phyloP scores from a whole-genome alignment of 2,329 filamentous ascomycete species.

The Ceratocystis lukuohia region DNA sequence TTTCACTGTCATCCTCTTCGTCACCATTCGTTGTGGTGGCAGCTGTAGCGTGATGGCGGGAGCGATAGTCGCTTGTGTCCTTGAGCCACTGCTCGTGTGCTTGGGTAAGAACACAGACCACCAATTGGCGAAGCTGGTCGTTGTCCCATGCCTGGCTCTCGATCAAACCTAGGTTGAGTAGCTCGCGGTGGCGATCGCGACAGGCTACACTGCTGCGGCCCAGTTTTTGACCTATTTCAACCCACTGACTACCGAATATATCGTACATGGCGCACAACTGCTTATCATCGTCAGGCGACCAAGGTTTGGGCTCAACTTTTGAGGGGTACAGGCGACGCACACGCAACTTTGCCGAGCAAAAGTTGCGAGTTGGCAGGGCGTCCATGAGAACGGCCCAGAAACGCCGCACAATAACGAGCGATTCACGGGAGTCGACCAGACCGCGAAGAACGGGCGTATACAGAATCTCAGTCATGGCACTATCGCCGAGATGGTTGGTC shows the following conservation, averaged over 20 bases:
- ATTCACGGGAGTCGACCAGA: constrained; percentile 10
- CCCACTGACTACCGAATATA: constrained; percentile 12
- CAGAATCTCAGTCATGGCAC: constrained; percentile 9
- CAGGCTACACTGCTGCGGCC: constrained; percentile 12
- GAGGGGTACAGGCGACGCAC: constrained; percentile 11
- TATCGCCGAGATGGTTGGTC: constrained; percentile 5
- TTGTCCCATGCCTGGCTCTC: constrained; percentile 7
- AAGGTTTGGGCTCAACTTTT: not conserved
- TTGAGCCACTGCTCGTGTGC: constrained; percentile 13
- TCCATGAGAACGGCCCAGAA: constrained; percentile 9
- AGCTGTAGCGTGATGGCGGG: not conserved
- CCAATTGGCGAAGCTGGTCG: constrained; percentile 7
- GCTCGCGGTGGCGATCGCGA: constrained; percentile 13
- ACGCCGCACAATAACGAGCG: constrained; percentile 1
- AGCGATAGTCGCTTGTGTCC: constrained; percentile 1
- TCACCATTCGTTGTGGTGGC: not conserved
- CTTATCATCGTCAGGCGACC: constrained; percentile 13
- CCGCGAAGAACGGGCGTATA: constrained; percentile 17
- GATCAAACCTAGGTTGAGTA: constrained; percentile 7
- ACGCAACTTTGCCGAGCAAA: constrained; percentile 12
- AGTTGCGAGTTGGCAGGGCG: constrained; percentile 10
- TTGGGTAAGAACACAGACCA: constrained; percentile 13
- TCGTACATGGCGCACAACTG: not conserved
- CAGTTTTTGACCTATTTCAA: constrained; percentile 8
- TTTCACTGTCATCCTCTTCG: not conserved